phyloP scores from a whole-genome alignment of 345 rosid genomes.

The Crucihimalaya himalaica region DNA sequence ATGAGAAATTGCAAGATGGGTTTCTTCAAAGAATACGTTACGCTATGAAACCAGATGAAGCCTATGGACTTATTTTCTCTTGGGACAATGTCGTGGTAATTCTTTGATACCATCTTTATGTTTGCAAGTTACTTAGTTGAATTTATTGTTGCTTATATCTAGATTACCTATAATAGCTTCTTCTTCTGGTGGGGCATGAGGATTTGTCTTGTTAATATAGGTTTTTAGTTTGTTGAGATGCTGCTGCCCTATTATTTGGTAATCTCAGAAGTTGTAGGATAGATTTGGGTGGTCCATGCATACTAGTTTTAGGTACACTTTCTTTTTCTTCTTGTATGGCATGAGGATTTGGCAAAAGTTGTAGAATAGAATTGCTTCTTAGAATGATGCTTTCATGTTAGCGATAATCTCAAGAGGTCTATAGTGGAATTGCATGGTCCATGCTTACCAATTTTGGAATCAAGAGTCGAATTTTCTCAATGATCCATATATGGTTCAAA shows the following conservation, averaged over 20 bases:
- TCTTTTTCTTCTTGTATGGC: constrained; percentile 2
- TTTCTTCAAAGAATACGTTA: constrained; percentile 89
- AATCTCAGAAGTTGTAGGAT: not conserved
- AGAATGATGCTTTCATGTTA: constrained; percentile 1
- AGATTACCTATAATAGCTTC: not conserved
- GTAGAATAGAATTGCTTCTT: not conserved
- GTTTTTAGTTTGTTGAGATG: not conserved
- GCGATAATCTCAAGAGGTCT: not conserved
- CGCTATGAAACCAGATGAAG: constrained; percentile 98
- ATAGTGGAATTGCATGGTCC: not conserved
- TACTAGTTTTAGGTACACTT: not conserved
- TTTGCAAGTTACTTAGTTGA: constrained; percentile 21
- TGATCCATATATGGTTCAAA: constrained; percentile 22
- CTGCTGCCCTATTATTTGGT: constrained; percentile 1
- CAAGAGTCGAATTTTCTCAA: not conserved
- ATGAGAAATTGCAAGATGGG: constrained; percentile 91
- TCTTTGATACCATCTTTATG: not conserved
- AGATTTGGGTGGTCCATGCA: constrained; percentile 4
- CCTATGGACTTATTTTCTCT: constrained; percentile 93
- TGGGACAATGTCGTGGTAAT: constrained; percentile 98
- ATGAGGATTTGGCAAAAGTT: not conserved
- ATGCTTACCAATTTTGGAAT: constrained; percentile 12
- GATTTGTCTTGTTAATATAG: not conserved
- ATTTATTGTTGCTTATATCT: constrained; percentile 11
- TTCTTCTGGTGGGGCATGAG: not conserved